Evolutionary conservation across 805 yeast genomes (phyloP).

Genomic region (Cyberlindnera mycetangii): DNA sequence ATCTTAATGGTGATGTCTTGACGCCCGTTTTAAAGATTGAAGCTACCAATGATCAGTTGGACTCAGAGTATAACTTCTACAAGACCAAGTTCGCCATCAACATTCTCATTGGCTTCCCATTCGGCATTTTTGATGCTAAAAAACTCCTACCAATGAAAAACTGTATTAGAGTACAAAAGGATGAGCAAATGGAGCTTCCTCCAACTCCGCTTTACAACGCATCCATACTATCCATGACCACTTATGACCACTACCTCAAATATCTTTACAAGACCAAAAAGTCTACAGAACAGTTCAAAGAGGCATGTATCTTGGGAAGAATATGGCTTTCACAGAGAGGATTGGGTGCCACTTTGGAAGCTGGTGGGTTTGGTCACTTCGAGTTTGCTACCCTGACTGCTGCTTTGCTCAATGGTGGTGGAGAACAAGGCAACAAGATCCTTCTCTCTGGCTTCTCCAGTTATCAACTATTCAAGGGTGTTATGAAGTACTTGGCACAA

Average conservation of each 20-base stretch:
- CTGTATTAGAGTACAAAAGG: constrained; percentile 63
- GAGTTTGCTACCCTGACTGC: constrained; percentile 84
- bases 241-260: constrained; percentile 68
- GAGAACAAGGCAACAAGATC: constrained; percentile 68
- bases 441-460: constrained; percentile 86
- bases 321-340: constrained; percentile 92
- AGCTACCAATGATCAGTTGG: constrained; percentile 47
- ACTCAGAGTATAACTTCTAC: constrained; percentile 52
- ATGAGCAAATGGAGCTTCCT: constrained; percentile 41
- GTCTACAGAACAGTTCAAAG: constrained; percentile 75
- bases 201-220: constrained; percentile 90
- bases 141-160: constrained; percentile 79
- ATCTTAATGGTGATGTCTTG: constrained; percentile 71
- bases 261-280: constrained; percentile 74
- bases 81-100: constrained; percentile 72
- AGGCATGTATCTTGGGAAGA: constrained; percentile 83
- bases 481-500: constrained; percentile 75
- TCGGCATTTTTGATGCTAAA: constrained; percentile 65
- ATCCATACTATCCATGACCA: constrained; percentile 65
- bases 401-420: constrained; percentile 81
- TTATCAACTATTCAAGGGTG: constrained; percentile 90
- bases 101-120: constrained; percentile 69
- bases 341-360: constrained; percentile 55
- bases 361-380: constrained; percentile 89
- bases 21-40: constrained; percentile 71